Evolutionary conservation across 129 eudicot genomes (phyloP).

Genomic region (Silybum marianum): DNA sequence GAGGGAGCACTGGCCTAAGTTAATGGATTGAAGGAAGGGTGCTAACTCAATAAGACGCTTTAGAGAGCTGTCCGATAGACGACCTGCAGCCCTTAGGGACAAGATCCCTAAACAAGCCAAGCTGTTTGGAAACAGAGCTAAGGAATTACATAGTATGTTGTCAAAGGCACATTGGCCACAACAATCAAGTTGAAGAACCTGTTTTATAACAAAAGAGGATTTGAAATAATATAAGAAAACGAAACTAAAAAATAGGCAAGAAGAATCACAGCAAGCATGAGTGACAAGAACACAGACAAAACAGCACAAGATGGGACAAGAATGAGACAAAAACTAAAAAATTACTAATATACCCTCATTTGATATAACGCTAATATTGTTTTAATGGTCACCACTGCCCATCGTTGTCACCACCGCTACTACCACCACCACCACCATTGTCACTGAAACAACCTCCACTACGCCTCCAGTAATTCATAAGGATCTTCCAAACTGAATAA

Average conservation of each 20-base stretch:
- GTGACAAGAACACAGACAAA: neutral
- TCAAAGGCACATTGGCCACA: conserved; percentile 56
- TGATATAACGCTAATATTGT: no score
- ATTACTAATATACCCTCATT: no score
- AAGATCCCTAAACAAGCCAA: conserved; percentile 46
- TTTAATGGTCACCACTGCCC: no score
- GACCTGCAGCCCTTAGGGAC: conserved; percentile 69
- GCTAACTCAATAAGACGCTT: conserved; percentile 47
- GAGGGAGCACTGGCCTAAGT: conserved; percentile 58
- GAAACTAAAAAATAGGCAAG: neutral
- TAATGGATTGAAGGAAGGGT: conserved; percentile 50
- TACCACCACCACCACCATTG: no score
- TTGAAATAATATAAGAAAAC: neutral
- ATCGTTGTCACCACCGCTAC: no score
- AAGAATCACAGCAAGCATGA: neutral
- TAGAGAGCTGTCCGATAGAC: conserved; percentile 47
- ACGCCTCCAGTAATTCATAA: no score
- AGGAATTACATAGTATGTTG: conserved; percentile 28
- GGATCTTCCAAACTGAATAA: no score
- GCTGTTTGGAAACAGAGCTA: conserved; percentile 23
- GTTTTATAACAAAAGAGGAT: conserved; percentile 17
- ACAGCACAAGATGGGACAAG: neutral
- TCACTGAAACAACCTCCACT: no score
- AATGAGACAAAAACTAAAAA: no score
- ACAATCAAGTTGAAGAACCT: conserved; percentile 69